Evolutionary conservation across 179 eudicot species (phyloP).

Genomic region (Beta macrorhiza): DNA sequence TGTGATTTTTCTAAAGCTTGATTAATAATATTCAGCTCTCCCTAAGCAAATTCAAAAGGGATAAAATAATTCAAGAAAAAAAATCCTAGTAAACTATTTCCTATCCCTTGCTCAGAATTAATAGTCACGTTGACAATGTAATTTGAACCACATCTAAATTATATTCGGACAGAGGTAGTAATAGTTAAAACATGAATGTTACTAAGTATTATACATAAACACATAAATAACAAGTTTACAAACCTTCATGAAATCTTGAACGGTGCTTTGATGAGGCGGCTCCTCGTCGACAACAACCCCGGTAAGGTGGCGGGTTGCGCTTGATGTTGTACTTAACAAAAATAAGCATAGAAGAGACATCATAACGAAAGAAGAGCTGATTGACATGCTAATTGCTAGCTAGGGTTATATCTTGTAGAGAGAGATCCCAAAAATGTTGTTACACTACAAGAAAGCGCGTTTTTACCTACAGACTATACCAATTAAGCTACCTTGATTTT

Average conservation of each 20-base stretch:
- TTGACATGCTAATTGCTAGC: slow-evolving; percentile 30
- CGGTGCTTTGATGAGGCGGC: slow-evolving; percentile 14
- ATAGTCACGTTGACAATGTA: not conserved
- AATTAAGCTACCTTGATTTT: no score
- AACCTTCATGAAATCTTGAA: slow-evolving; percentile 23
- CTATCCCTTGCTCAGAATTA: not conserved
- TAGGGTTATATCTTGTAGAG: not conserved
- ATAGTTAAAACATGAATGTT: no score
- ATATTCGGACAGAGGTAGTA: no score
- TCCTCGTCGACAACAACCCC: slow-evolving; percentile 15
- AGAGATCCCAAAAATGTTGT: no score
- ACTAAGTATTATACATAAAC: not conserved
- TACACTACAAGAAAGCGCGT: no score
- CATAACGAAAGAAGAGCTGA: slow-evolving; percentile 1
- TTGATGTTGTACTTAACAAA: not conserved
- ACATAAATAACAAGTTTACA: not conserved
- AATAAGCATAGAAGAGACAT: slow-evolving; percentile 22
- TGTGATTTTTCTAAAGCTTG: no score
- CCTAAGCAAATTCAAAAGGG: no score
- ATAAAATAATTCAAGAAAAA: no score
- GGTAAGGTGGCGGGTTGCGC: slow-evolving; percentile 5
- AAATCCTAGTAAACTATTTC: no score
- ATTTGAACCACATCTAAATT: no score
- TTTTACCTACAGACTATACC: no score
- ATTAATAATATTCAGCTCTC: no score